Evolutionary conservation across 2,329 filamentous ascomycete genomes (phyloP), one percentile per base, ranked within the genome.

Genomic region (Aspergillus quadricinctus): DNA sequence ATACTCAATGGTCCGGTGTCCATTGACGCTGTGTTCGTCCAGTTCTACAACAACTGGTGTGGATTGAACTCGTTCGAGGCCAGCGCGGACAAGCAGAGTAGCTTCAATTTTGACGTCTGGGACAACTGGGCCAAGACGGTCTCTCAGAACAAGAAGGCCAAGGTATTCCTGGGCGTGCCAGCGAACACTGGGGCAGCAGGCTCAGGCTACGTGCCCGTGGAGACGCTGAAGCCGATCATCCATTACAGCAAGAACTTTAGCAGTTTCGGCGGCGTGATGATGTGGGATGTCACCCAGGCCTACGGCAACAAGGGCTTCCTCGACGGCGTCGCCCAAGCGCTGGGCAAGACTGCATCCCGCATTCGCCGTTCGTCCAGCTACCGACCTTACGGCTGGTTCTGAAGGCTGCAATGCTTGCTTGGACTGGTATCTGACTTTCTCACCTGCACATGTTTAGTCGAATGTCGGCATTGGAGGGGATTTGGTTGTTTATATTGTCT

Each of bases 41-140:
- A 88, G 70, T 88, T 88, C 72, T 88, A 88, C 72, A 87, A 88
- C 78, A 88, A 88, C 77, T 83, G 75, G 68, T 89, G 87, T 69
- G 84, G 85, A 17, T 72, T 83, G 1, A 70, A 77, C 58, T 78
- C 77, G 28, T 89, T 79, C 72, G 64, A 73, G 1, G 53, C 73
- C 0, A 80, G 80, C 4, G 57, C 74, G 0, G 54, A 62, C 11
- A 73, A 69, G 0, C 82, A 83, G 65, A 77, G 73, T 53, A 81
- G 79, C 61, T 88, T 83, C 74, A 86, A 88, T 74, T 83, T 87
- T 59, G 74, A 73, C 31, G 79, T 78, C 28, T 89, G 86, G 87
- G 83, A 89, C 67, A 76, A 74, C 57, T 89, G 86, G 86, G 86
- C 86, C 21, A 79, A 78, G 64, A 79, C 70, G 0, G 75, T 74